Percentiles rank a stretch among this genome's conserved stretches.
Evolutionary conservation across 2,329 filamentous ascomycete genomes (phyloP).

Genomic region (Fusarium sp.): DNA sequence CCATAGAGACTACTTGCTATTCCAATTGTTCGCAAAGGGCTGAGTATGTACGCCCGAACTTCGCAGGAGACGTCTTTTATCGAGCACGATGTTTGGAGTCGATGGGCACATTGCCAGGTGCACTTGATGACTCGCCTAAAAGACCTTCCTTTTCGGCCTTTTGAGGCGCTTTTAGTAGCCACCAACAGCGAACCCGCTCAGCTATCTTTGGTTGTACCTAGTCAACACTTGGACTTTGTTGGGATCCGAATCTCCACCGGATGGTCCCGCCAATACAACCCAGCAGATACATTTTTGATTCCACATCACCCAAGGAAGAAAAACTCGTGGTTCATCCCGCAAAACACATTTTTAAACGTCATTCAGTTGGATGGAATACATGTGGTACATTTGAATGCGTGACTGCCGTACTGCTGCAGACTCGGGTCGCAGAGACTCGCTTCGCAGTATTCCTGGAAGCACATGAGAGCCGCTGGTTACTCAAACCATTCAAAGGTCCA

Average conservation of each 20-base stretch:
- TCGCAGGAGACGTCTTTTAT: no score
- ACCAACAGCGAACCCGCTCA: no score
- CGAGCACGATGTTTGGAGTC: no score
- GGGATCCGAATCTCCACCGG: background rate
- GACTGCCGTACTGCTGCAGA: background rate
- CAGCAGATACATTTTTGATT: background rate
- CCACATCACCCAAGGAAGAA: background rate
- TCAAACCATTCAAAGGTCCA: background rate
- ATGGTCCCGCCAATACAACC: background rate
- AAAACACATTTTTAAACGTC: fast-evolving
- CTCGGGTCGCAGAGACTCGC: no score
- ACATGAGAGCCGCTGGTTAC: background rate
- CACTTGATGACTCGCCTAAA: no score
- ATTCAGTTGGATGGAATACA: background rate
- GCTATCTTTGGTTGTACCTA: no score
- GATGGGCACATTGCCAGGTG: no score
- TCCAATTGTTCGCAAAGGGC: background rate
- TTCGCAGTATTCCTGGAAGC: background rate
- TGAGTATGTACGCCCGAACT: no score
- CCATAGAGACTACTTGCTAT: background rate
- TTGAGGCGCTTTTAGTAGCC: no score
- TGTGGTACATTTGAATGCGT: background rate
- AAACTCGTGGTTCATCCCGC: background rate
- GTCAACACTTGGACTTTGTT: background rate
- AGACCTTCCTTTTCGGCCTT: no score